Conservation (phyloP, 2,329 filamentous ascomycete species). For the Clonostachys byssicola region DNA sequence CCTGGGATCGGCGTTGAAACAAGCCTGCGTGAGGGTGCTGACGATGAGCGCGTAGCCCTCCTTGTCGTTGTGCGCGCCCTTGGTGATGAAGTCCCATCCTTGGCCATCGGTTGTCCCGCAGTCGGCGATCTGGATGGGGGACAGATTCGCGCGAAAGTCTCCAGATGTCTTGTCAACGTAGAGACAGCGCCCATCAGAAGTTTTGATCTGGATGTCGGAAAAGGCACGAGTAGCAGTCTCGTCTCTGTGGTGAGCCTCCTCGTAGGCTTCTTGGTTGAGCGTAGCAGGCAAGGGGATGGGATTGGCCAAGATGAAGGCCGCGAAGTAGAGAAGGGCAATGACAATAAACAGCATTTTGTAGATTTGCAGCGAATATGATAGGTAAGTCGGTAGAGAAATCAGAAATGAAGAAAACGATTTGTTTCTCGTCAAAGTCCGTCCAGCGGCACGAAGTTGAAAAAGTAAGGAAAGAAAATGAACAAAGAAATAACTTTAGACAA, state of each 20-base stretch:
- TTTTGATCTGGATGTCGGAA: slow-evolving; percentile 37
- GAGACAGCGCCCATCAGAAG: slow-evolving; percentile 36
- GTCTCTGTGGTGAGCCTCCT: slow-evolving; percentile 39
- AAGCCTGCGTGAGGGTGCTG: slow-evolving; percentile 53
- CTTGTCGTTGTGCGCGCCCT: slow-evolving; percentile 44
- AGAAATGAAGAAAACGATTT: too few relatives aligned
- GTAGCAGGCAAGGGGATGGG: too few relatives aligned
- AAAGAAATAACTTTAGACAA: too few relatives aligned
- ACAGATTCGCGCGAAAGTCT: slow-evolving; percentile 42
- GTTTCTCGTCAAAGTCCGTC: too few relatives aligned
- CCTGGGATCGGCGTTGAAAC: slow-evolving; percentile 53
- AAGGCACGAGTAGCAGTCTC: slow-evolving; percentile 36
- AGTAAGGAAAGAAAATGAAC: too few relatives aligned
- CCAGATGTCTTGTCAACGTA: slow-evolving; percentile 41
- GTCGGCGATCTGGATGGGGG: slow-evolving; percentile 32
- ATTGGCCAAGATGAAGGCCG: too few relatives aligned
- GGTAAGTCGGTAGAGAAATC: too few relatives aligned
- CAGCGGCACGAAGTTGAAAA: too few relatives aligned
- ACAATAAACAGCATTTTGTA: too few relatives aligned
- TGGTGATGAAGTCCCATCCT: slow-evolving; percentile 42
- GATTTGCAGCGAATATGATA: too few relatives aligned
- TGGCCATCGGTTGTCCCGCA: slow-evolving; percentile 34
- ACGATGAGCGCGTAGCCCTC: slow-evolving; percentile 44
- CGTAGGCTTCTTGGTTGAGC: slow-evolving; percentile 3
- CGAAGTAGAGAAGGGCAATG: too few relatives aligned